Evolutionary conservation across 306 rosid species (phyloP).

Genomic region (Pterocarpus macrocarpus): DNA sequence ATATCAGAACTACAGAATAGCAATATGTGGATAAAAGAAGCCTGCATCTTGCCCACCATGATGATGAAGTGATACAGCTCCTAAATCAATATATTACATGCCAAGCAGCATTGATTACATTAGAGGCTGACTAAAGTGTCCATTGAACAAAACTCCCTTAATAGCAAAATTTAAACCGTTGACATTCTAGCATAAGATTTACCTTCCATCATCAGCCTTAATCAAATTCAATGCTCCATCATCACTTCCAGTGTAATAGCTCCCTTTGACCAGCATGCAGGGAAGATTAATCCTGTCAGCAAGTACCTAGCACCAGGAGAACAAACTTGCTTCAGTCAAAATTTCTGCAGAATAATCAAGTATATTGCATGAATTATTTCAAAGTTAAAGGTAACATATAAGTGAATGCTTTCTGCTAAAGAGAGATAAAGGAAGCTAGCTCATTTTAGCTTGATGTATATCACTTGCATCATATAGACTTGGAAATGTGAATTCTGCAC

Average conservation of each 20-base stretch:
- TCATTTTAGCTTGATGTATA: slow-evolving; percentile 23
- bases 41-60: slow-evolving; percentile 27
- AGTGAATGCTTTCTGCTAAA: slow-evolving; percentile 33
- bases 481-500: slow-evolving; percentile 11
- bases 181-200: slow-evolving; percentile 43
- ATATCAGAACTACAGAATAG: slow-evolving; percentile 27
- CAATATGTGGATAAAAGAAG: slow-evolving; percentile 10
- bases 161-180: slow-evolving; percentile 35
- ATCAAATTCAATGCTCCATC: slow-evolving; percentile 97
- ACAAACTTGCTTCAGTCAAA: slow-evolving; percentile 45
- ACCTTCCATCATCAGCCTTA: slow-evolving; percentile 92
- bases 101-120: slow-evolving; percentile 33
- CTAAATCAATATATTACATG: slow-evolving; percentile 23
- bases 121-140: slow-evolving; percentile 29
- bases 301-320: slow-evolving; percentile 78
- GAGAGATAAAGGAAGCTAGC: slow-evolving; percentile 25
- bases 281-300: slow-evolving; percentile 96
- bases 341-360: neutral
- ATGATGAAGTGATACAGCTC: slow-evolving; percentile 22
- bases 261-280: slow-evolving; percentile 96
- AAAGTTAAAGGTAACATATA: slow-evolving; percentile 10
- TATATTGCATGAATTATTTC: neutral
- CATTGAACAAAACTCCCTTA: slow-evolving; percentile 14
- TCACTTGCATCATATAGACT: slow-evolving; percentile 21
- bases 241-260: slow-evolving; percentile 97